phyloP scores from a whole-genome alignment of 768 basidiomycete species.

The Boletus rubescentipes region DNA sequence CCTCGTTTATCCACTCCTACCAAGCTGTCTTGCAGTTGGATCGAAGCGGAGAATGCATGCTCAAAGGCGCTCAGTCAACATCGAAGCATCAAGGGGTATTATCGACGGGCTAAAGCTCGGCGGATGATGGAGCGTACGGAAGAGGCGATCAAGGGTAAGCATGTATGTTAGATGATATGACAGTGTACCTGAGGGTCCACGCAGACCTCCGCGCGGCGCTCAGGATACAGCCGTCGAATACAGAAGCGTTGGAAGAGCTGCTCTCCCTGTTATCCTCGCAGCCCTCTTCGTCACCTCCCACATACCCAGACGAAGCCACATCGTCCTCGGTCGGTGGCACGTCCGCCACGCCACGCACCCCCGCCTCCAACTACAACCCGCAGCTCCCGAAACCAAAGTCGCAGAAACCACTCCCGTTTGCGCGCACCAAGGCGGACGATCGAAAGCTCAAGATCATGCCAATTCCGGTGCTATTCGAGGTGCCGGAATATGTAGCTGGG shows the following conservation, averaged over 20 bases:
- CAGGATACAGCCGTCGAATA: conserved; percentile 61
- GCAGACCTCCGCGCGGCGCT: conserved; percentile 63
- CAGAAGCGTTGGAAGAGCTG: conserved; percentile 61
- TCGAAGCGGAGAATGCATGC: conserved; percentile 70
- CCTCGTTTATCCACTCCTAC: conserved; percentile 9
- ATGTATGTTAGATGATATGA: no score
- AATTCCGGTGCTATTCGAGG: conserved; percentile 44
- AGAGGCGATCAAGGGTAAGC: conserved; percentile 60
- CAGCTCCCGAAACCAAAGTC: conserved; percentile 42
- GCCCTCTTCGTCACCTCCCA: conserved; percentile 5
- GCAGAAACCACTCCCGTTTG: conserved; percentile 52
- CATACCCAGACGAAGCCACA: conserved; percentile 22
- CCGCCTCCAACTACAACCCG: conserved; percentile 28
- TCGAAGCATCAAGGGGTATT: conserved; percentile 67
- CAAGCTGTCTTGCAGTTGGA: conserved; percentile 50
- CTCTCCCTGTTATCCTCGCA: conserved; percentile 35
- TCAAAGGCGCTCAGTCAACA: conserved; percentile 64
- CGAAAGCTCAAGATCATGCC: conserved; percentile 52
- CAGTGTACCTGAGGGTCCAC: background rate
- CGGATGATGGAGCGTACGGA: conserved; percentile 55
- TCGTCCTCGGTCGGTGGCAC: conserved; percentile 30
- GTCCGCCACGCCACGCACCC: conserved; percentile 8
- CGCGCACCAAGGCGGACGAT: conserved; percentile 49
- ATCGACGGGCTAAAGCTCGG: conserved; percentile 65
- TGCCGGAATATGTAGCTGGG: conserved; percentile 22